Conservation (phyloP, 164 flowering plant species). For the Euptelea pleiosperma region DNA sequence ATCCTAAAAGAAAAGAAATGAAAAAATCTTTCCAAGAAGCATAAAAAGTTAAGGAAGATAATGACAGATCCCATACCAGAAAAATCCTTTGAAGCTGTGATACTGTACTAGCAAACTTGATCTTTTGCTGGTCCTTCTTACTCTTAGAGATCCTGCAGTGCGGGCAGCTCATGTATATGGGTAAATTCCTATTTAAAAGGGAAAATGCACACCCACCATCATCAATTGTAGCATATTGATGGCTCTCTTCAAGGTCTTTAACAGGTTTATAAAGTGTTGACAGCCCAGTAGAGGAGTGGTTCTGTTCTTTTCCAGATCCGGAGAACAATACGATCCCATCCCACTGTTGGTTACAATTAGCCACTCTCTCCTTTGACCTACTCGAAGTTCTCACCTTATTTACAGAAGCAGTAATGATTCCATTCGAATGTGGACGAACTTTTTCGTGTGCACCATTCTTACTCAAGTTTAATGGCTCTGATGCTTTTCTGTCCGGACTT, state of each 20-base stretch:
- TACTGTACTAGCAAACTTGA: constrained; percentile 61
- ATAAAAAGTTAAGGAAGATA: constrained; percentile 1
- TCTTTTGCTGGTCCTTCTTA: constrained; percentile 38
- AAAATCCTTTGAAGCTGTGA: constrained; percentile 95
- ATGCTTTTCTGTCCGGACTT: constrained; percentile 23
- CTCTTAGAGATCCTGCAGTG: constrained; percentile 51
- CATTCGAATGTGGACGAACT: constrained; percentile 31
- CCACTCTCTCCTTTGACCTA: constrained; percentile 30
- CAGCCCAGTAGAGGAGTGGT: constrained; percentile 18
- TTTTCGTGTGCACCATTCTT: constrained; percentile 40
- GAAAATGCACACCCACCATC: constrained; percentile 54
- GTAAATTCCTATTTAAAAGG: constrained; percentile 69
- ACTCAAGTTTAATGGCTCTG: constrained; percentile 27
- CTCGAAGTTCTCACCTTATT: constrained; percentile 32
- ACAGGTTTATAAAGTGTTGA: constrained; percentile 20
- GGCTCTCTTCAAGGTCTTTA: constrained; percentile 30
- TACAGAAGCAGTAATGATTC: constrained; percentile 16
- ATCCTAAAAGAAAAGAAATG: background rate
- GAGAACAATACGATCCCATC: constrained; percentile 22
- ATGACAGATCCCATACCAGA: constrained; percentile 47
- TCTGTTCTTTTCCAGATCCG: constrained; percentile 29
- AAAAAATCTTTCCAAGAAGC: background rate
- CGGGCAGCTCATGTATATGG: constrained; percentile 84
- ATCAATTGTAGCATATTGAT: constrained; percentile 41
- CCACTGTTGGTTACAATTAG: constrained; percentile 23